A percentile compares a stretch with the other conserved stretches of the same genome.
Conservation (phyloP, 148 eudicot genomes). For the Rhododendron vialii region DNA sequence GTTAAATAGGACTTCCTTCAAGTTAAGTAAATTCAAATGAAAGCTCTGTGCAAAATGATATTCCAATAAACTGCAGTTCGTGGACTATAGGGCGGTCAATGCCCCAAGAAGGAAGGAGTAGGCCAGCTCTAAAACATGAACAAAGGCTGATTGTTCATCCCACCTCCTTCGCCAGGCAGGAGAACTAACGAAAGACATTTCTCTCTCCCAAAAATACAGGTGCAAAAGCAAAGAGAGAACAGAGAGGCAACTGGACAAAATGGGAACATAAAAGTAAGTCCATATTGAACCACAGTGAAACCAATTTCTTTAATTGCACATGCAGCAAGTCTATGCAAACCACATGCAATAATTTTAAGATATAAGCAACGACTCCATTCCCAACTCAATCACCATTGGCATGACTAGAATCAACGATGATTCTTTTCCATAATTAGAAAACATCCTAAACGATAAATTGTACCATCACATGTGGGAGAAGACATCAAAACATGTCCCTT, state of each 20-base stretch:
- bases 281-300: neutral
- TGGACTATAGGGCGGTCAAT: neutral
- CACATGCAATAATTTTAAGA: neutral
- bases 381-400: neutral
- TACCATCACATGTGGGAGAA: neutral
- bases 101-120: neutral
- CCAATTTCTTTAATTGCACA: neutral
- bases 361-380: neutral
- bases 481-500: neutral
- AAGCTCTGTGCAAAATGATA: neutral
- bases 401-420: neutral
- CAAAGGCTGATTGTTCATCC: neutral
- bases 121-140: neutral
- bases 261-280: neutral
- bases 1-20: neutral
- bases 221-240: neutral
- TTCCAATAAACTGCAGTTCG: neutral
- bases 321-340: neutral
- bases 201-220: neutral
- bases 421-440: neutral
- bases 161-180: neutral
- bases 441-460: neutral
- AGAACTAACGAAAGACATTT: neutral
- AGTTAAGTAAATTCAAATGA: conserved; percentile 10
- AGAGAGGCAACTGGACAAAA: neutral